phyloP scores from a whole-genome alignment of 2,329 filamentous ascomycete species.

The Trichoderma lentiforme region DNA sequence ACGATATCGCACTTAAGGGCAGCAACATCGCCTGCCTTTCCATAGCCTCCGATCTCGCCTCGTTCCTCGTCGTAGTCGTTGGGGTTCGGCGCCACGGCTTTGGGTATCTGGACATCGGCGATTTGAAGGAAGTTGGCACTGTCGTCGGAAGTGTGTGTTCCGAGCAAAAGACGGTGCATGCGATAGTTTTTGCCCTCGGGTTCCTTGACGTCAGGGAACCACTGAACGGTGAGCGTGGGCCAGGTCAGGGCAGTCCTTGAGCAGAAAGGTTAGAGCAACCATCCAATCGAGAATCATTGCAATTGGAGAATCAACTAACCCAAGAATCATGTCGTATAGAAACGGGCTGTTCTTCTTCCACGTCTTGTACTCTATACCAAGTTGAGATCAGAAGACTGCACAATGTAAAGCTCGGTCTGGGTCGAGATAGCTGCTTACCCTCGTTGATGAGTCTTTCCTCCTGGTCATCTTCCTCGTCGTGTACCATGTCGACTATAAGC shows the following conservation, averaged over 20 bases:
- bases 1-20: constrained; percentile 86
- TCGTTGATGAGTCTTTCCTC: constrained; percentile 93
- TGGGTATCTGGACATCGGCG: constrained; percentile 89
- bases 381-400: constrained; percentile 6
- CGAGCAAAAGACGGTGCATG: constrained; percentile 84
- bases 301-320: constrained; percentile 41
- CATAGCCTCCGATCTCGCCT: constrained; percentile 92
- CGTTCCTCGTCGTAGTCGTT: constrained; percentile 87
- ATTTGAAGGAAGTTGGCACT: constrained; percentile 92
- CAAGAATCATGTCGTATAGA: constrained; percentile 95
- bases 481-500: constrained; percentile 38
- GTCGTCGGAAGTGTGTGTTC: constrained; percentile 87
- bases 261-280: constrained; percentile 2
- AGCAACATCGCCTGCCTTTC: constrained; percentile 65
- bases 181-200: constrained; percentile 82
- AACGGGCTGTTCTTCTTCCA: constrained; percentile 99
- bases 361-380: constrained; percentile 83
- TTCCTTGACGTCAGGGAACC: constrained; percentile 93
- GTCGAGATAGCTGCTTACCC: constrained; percentile 45
- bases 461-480: constrained; percentile 68
- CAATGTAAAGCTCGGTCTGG: neutral
- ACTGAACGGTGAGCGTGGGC: constrained; percentile 96
- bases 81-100: constrained; percentile 67
- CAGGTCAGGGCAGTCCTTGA: constrained; percentile 84
- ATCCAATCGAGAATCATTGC: neutral